Percentiles rank a stretch among this genome's conserved stretches.
Evolutionary conservation across 1,284 basidiomycete genomes (phyloP).

Genomic region (Ustilago tritici): DNA sequence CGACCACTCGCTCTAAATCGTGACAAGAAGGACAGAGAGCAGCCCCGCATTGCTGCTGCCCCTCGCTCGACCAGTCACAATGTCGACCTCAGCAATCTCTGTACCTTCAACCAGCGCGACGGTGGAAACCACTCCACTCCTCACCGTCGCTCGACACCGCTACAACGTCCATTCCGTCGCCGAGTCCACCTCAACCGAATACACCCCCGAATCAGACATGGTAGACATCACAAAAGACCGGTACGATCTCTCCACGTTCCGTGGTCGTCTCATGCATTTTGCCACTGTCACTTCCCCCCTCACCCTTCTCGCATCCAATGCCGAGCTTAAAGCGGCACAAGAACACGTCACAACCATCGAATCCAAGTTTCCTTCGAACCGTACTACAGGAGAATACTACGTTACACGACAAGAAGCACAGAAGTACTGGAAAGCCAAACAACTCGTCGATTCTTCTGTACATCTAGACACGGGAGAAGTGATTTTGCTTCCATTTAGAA

Average conservation of each 20-base stretch:
- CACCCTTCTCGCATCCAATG: slow-evolving; percentile 72
- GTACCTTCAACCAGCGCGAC: slow-evolving; percentile 4
- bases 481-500: slow-evolving; percentile 72
- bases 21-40: not conserved
- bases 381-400: slow-evolving; percentile 24
- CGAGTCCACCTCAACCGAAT: slow-evolving; percentile 23
- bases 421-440: slow-evolving; percentile 55
- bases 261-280: slow-evolving; percentile 73
- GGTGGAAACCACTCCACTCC: slow-evolving; percentile 29
- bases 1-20: not conserved
- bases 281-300: slow-evolving; percentile 73
- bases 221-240: slow-evolving; percentile 52
- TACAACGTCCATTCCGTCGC: slow-evolving; percentile 30
- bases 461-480: slow-evolving; percentile 71
- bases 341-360: slow-evolving; percentile 46
- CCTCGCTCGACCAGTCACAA: not conserved
- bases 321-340: slow-evolving; percentile 43
- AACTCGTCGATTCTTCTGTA: slow-evolving; percentile 70
- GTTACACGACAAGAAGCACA: slow-evolving; percentile 45
- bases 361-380: slow-evolving; percentile 35
- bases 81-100: slow-evolving; percentile 27
- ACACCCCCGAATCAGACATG: slow-evolving; percentile 15
- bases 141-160: slow-evolving; percentile 31
- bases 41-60: not conserved
- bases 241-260: slow-evolving; percentile 52